These are phyloP conservation scores for Cadophora luteo-olivacea DNA, from an alignment of 2,329 filamentous ascomycete species.

Conservation along the genomic window DNA sequence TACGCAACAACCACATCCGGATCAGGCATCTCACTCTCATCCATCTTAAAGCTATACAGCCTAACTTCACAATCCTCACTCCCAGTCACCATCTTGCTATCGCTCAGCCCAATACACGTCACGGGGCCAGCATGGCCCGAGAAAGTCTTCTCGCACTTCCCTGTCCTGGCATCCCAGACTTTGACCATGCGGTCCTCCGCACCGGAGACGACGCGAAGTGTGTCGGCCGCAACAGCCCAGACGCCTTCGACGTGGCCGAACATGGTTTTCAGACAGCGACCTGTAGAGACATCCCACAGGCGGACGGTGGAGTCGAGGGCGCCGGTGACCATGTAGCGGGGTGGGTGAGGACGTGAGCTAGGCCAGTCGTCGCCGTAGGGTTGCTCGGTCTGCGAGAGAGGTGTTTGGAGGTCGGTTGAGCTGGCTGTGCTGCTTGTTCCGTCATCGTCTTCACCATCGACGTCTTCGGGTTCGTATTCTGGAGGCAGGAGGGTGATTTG, in stretches of 20 bases:
- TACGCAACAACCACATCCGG: conserved; percentile 14
- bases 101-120: conserved; percentile 90
- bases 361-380: conserved; percentile 54
- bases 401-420: conserved; percentile 26
- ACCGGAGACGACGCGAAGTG: conserved; percentile 84
- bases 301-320: conserved; percentile 91
- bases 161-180: conserved; percentile 90
- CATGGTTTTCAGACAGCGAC: conserved; percentile 86
- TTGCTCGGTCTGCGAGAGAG: conserved; percentile 30
- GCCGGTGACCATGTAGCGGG: conserved; percentile 91
- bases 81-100: conserved; percentile 87
- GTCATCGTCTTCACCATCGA: conserved; percentile 40
- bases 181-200: conserved; percentile 96
- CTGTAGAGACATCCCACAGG: conserved; percentile 87
- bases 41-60: conserved; percentile 72
- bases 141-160: conserved; percentile 90
- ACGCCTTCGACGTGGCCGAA: conserved; percentile 97
- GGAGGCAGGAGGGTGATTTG: conserved; percentile 84
- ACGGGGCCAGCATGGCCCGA: conserved; percentile 90
- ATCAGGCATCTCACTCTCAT: conserved; percentile 21
- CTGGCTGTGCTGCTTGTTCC: conserved; percentile 46
- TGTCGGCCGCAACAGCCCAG: conserved; percentile 91
- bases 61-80: conserved; percentile 93
- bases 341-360: conserved; percentile 73
- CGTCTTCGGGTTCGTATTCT: conserved; percentile 85